Evolutionary conservation across 306 rosid species (phyloP).

Genomic region (Quercus cerris): DNA sequence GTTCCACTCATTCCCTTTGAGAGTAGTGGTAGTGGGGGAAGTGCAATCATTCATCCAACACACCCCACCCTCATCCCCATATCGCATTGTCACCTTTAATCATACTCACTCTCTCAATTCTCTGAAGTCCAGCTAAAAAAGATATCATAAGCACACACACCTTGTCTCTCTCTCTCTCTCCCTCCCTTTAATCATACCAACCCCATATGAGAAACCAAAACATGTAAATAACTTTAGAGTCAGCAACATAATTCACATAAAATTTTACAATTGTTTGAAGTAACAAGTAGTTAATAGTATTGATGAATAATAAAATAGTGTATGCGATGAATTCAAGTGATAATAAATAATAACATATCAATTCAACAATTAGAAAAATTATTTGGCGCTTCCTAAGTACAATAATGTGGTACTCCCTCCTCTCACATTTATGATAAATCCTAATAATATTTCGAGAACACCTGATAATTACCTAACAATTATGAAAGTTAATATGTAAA

Average conservation of each 20-base stretch:
- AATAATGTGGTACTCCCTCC: accelerated
- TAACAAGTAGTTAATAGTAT: neutral
- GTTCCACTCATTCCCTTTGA: conserved; percentile 32
- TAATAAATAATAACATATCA: no score
- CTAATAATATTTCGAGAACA: no score
- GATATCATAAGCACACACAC: conserved; percentile 24
- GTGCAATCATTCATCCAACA: conserved; percentile 69
- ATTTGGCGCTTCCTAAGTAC: accelerated
- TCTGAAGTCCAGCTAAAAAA: conserved; percentile 14
- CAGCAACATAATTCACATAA: no score
- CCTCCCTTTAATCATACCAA: neutral
- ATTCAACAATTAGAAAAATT: no score
- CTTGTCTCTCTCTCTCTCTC: conserved; percentile 12
- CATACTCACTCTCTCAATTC: conserved; percentile 36
- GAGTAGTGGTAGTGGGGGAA: conserved; percentile 36
- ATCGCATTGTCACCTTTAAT: conserved; percentile 41
- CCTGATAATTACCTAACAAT: no score
- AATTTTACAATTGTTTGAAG: no score
- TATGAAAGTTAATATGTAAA: no score
- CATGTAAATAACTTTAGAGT: neutral
- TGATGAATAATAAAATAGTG: neutral
- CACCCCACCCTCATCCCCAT: conserved; percentile 19
- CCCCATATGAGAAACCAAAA: no score
- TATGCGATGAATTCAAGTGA: no score
- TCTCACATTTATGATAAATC: no score